A percentile compares a stretch with the other conserved stretches of the same genome.
Evolutionary conservation across 805 yeast genomes (phyloP).

Genomic region (Kockiozyma suomiensis): DNA sequence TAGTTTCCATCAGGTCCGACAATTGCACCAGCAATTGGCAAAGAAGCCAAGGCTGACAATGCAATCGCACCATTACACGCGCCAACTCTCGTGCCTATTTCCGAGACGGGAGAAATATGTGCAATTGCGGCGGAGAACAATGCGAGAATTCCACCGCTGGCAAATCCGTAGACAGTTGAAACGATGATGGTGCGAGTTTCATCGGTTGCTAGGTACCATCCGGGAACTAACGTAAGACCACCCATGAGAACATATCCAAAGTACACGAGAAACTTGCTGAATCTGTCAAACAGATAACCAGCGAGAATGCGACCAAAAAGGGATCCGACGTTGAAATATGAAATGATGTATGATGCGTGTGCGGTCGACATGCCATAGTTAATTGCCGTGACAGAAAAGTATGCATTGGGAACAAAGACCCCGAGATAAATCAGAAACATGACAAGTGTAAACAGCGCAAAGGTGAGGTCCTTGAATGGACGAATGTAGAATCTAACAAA

Average conservation of each 20-base stretch:
- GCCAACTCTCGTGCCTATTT: conserved; percentile 56
- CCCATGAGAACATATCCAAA: conserved; percentile 39
- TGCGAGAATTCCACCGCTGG: conserved; percentile 43
- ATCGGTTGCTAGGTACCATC: conserved; percentile 17
- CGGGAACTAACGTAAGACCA: conserved; percentile 39
- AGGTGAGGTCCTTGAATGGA: conserved; percentile 39
- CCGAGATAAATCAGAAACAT: conserved; percentile 39
- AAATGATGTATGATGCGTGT: conserved; percentile 39
- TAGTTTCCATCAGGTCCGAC: neutral
- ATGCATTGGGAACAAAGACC: conserved; percentile 42
- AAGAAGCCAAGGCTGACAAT: conserved; percentile 45
- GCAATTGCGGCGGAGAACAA: conserved; percentile 42
- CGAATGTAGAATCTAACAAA: conserved; percentile 28
- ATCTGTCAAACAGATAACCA: conserved; percentile 50
- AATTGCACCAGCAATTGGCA: conserved; percentile 41
- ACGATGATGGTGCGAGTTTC: conserved; percentile 38
- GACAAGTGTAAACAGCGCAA: conserved; percentile 36
- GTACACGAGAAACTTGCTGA: conserved; percentile 49
- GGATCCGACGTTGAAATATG: conserved; percentile 45
- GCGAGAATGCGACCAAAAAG: conserved; percentile 54
- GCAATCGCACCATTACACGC: conserved; percentile 59
- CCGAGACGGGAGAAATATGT: conserved; percentile 35
- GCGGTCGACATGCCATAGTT: conserved; percentile 30
- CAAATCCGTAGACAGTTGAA: conserved; percentile 41
- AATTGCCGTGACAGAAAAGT: conserved; percentile 39